phyloP scores from a whole-genome alignment of 805 yeast species.

The Wickerhamiella occidentalis region DNA sequence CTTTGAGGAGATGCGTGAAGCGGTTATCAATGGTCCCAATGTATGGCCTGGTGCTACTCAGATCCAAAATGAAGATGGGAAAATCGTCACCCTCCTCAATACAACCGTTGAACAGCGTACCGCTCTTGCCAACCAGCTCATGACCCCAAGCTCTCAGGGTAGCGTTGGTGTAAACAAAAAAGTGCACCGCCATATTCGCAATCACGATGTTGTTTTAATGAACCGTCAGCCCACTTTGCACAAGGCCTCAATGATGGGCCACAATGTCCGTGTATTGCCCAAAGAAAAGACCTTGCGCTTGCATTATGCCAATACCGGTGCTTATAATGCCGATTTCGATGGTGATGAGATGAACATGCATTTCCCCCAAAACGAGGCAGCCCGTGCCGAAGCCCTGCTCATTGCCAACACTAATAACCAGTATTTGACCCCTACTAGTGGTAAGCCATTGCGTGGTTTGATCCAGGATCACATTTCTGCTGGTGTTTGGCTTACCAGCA shows the following conservation, averaged over 20 bases:
- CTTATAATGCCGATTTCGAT: slow-evolving; percentile 97
- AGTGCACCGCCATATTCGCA: slow-evolving; percentile 86
- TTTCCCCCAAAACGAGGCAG: slow-evolving; percentile 96
- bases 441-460: slow-evolving; percentile 95
- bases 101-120: slow-evolving; percentile 91
- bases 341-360: slow-evolving; percentile 99
- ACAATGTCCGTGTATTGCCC: slow-evolving; percentile 89
- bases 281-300: slow-evolving; percentile 93
- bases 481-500: slow-evolving; percentile 95
- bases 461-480: slow-evolving; percentile 98
- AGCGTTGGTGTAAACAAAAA: slow-evolving; percentile 53
- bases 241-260: slow-evolving; percentile 99
- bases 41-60: slow-evolving; percentile 98
- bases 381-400: slow-evolving; percentile 88
- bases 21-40: slow-evolving; percentile 95
- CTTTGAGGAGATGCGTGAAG: slow-evolving; percentile 79
- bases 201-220: slow-evolving; percentile 93
- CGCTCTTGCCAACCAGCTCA: slow-evolving; percentile 83
- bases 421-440: slow-evolving; percentile 95
- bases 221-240: slow-evolving; percentile 98
- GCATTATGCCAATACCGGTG: slow-evolving; percentile 98
- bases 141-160: slow-evolving; percentile 54
- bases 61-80: slow-evolving; percentile 91
- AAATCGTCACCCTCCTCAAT: slow-evolving; percentile 64
- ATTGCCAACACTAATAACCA: slow-evolving; percentile 96